Evolutionary conservation across 2,329 filamentous ascomycete species (phyloP), one percentile per base, ranked within the genome.

Genomic region (Cytospora leucostoma): DNA sequence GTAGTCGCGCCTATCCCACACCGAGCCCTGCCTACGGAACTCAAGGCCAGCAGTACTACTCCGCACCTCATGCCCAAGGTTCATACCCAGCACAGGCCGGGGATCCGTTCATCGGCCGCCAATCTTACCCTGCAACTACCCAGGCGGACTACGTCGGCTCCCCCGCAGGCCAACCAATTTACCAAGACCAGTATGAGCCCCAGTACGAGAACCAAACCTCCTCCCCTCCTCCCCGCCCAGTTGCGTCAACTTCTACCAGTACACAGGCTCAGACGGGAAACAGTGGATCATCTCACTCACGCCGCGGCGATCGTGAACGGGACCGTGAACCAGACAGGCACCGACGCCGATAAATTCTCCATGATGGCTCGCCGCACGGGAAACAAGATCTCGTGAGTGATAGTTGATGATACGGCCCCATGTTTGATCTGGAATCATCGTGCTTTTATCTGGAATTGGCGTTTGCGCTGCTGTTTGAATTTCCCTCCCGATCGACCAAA

Each of bases 81-180:
- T 71, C 76, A 40, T 78, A 78, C 66, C 69, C 73, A 59, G 71
- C 76, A 68, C 82, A 82, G 70, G 78, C 82, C 65, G 72, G 77
- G 72, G 84, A 86, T 73, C 76, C 83, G 53, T 80, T 81, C 67
- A 84, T 82, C 69, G 83, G 83, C 77, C 84, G 84, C 80, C 81
- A 81, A 82, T 51, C 58, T n/a, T 87, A 83, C 77, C 72, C 68
- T 69, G 74, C 72, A 69, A 70, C 71, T 63, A 66, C 64, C 67
- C 66, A 67, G 54, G 38, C 61, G 34, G 64, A 66, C 10, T 59
- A 59, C 32, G 21, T 37, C 57, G 59, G 57, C 21, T 55, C 64
- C 32, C 40, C 52, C 61, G 27, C 63, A 65, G 65, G 38, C 67
- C 63, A 60, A 51, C 66, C 67, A 59, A 65, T 66, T 67, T 64